These are phyloP conservation scores for Ceratocystis harringtonii DNA, from an alignment of 2,329 filamentous ascomycete genomes.

Conservation along the genomic window DNA sequence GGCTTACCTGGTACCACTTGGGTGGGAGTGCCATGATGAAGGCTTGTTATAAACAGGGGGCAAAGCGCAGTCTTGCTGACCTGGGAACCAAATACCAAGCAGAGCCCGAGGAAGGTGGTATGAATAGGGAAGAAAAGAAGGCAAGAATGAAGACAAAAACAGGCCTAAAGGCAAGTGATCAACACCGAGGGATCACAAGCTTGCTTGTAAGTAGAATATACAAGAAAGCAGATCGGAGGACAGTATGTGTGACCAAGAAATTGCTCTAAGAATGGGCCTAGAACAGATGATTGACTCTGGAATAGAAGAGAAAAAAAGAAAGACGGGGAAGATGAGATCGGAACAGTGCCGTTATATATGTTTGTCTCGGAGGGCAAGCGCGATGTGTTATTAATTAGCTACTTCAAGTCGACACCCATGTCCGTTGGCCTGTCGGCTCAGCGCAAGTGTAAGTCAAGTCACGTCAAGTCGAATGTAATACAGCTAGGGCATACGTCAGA, in stretches of 20 bases:
- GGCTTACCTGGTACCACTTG: constrained; percentile 26
- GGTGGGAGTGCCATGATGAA: constrained; percentile 30
- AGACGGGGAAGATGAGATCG: background rate
- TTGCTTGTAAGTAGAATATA: background rate
- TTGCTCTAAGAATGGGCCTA: background rate
- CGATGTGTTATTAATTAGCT: background rate
- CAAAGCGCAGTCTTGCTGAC: background rate
- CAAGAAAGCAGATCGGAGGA: background rate
- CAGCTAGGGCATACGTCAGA: background rate
- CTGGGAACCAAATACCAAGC: background rate
- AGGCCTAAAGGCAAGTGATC: background rate
- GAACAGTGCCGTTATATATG: background rate
- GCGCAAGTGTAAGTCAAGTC: background rate
- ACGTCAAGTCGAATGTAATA: background rate
- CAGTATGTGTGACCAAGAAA: background rate
- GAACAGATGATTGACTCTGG: background rate
- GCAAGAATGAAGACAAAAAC: background rate
- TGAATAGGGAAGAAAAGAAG: background rate
- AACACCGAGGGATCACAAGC: background rate
- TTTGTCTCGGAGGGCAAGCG: background rate
- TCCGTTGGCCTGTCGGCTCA: background rate
- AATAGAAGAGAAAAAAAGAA: background rate
- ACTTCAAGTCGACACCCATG: background rate
- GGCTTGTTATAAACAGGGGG: background rate
- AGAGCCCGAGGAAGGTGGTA: background rate